Conservation (phyloP, 2,329 filamentous ascomycete species). For the Epichloe gansuensis region DNA sequence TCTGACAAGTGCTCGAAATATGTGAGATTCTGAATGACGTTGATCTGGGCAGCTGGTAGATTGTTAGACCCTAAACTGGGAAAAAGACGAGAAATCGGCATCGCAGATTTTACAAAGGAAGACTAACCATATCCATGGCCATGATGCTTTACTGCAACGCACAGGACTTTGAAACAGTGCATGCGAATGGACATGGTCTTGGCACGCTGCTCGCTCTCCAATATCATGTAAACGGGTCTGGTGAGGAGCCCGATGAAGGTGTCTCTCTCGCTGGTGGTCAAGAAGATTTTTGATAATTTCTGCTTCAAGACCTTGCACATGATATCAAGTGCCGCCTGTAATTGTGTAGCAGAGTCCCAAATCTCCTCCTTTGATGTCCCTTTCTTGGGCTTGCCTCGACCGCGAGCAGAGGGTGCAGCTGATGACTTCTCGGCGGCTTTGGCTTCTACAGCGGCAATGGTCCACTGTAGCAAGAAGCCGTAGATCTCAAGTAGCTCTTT, state of each 20-base stretch:
- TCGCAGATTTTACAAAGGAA: not conserved
- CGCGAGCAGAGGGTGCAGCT: constrained; percentile 51
- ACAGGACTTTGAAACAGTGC: constrained; percentile 95
- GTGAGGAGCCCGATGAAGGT: constrained; percentile 90
- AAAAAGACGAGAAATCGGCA: not conserved
- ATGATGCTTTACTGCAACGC: constrained; percentile 93
- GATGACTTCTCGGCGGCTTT: constrained; percentile 86
- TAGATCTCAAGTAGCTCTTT: constrained; percentile 89
- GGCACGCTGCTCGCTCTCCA: constrained; percentile 86
- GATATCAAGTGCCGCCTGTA: constrained; percentile 77
- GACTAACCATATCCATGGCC: constrained; percentile 81
- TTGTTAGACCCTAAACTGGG: constrained; percentile 14
- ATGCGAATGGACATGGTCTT: constrained; percentile 85
- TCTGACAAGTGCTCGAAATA: constrained; percentile 99
- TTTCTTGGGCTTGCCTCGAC: constrained; percentile 67
- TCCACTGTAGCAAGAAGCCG: constrained; percentile 90
- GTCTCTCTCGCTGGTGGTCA: constrained; percentile 92
- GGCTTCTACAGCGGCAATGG: constrained; percentile 83
- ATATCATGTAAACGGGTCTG: constrained; percentile 79
- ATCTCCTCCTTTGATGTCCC: constrained; percentile 62
- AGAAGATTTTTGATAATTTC: constrained; percentile 83
- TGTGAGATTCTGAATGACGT: constrained; percentile 91
- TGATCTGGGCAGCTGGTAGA: constrained; percentile 74
- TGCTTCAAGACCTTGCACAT: constrained; percentile 95
- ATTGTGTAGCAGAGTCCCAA: constrained; percentile 83